Conservation (phyloP, 2,329 filamentous ascomycete genomes). For the Ceratocystis smalleyi region DNA sequence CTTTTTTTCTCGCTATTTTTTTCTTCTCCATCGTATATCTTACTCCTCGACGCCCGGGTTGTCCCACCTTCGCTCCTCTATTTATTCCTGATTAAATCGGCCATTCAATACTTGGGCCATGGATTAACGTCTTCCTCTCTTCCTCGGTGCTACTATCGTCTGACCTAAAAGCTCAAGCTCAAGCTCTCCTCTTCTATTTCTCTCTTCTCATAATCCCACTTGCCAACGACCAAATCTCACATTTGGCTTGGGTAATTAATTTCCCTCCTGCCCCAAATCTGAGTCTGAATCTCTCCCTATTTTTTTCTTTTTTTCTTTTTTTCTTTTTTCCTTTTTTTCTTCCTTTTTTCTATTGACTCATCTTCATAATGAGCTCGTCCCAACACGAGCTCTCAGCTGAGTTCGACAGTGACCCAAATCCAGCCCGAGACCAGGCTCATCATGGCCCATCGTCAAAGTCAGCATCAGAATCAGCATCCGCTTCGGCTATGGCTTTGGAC, state of each 20-base stretch:
- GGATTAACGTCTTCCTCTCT: background rate
- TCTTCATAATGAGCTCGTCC: constrained; percentile 1
- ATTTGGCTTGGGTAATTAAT: no score
- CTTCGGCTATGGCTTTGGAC: background rate
- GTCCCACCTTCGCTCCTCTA: background rate
- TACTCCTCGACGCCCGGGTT: background rate
- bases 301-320: background rate
- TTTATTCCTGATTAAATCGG: background rate
- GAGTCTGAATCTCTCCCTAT: background rate
- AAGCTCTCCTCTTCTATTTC: background rate
- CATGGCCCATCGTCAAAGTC: background rate
- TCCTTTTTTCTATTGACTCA: background rate
- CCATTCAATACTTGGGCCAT: background rate
- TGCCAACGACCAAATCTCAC: background rate
- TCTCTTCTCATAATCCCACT: background rate
- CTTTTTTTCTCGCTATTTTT: background rate
- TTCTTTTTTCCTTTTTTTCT: background rate
- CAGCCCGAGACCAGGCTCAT: background rate
- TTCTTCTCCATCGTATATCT: background rate
- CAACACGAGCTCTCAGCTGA: background rate
- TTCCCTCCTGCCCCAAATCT: background rate
- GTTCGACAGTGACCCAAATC: background rate
- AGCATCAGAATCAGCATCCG: background rate
- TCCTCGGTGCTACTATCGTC: constrained; percentile 1
- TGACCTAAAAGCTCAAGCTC: background rate